Evolutionary conservation across 441 rosid species (phyloP).

Genomic region (Geranium incanum): DNA sequence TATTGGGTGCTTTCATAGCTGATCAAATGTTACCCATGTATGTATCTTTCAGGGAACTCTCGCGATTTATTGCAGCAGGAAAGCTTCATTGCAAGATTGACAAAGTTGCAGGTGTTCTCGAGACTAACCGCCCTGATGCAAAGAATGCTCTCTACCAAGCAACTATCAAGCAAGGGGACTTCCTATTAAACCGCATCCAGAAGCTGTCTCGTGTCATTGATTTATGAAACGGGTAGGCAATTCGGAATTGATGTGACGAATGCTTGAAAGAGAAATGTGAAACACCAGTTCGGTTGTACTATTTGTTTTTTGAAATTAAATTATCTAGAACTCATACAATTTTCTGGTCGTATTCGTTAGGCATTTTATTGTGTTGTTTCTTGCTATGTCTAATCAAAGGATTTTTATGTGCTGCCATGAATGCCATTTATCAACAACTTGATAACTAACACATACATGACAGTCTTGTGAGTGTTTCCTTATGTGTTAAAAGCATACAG

Average conservation of each 20-base stretch:
- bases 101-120: conserved; percentile 97
- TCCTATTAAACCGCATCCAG: conserved; percentile 89
- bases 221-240: conserved; percentile 37
- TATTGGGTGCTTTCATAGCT: not conserved
- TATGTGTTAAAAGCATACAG: not conserved
- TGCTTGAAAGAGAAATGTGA: not conserved
- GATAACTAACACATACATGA: not conserved
- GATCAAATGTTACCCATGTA: not conserved
- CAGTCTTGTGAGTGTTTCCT: not conserved
- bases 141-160: conserved; percentile 97
- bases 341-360: not conserved
- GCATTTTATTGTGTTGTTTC: not conserved
- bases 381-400: not conserved
- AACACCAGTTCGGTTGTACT: not conserved
- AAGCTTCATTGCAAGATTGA: conserved; percentile 98
- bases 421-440: not conserved
- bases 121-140: conserved; percentile 91
- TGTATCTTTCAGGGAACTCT: conserved; percentile 60
- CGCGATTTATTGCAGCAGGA: conserved; percentile 88
- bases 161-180: conserved; percentile 95
- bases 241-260: not conserved
- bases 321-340: not conserved
- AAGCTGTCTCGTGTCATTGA: conserved; percentile 94
- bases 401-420: not conserved
- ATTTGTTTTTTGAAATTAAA: not conserved